Conservation (phyloP, 768 basidiomycete species). For the Coprinopsis sp. region DNA sequence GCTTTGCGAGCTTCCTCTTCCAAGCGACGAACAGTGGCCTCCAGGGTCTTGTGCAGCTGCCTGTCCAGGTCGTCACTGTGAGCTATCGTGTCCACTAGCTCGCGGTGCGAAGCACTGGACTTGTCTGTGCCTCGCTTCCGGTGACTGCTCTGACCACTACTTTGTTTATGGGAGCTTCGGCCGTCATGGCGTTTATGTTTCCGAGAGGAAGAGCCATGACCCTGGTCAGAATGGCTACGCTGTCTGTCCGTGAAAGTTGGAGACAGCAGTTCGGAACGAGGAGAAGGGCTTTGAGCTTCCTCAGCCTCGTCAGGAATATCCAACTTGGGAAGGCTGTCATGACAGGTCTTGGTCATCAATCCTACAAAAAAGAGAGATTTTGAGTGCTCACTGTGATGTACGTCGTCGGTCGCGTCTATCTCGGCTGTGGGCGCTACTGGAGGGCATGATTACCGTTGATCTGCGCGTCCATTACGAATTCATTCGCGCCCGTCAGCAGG, state of each 20-base stretch:
- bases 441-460: slow-evolving; percentile 6
- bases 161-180: slow-evolving; percentile 2
- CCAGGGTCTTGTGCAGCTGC: slow-evolving; percentile 30
- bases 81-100: slow-evolving; percentile 16
- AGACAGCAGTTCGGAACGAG: slow-evolving; percentile 21
- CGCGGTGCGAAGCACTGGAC: slow-evolving; percentile 15
- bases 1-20: slow-evolving; percentile 32
- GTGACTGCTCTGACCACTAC: background rate
- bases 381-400: background rate
- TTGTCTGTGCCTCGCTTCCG: slow-evolving; percentile 1
- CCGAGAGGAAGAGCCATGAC: slow-evolving; percentile 2
- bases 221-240: background rate
- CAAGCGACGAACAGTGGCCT: slow-evolving; percentile 30
- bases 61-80: slow-evolving; percentile 31
- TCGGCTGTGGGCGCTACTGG: background rate
- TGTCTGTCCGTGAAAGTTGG: slow-evolving; percentile 9
- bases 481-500: too few relatives aligned
- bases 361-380: slow-evolving; percentile 3
- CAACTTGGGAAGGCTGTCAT: slow-evolving; percentile 3
- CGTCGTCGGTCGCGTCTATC: background rate
- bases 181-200: slow-evolving; percentile 2
- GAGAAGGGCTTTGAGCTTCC: slow-evolving; percentile 12
- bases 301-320: slow-evolving; percentile 1
- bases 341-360: slow-evolving; percentile 7
- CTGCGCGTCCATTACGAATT: too few relatives aligned